Conservation (phyloP, 176 grass and related monocot genomes). For the Tillandsia leiboldiana region DNA sequence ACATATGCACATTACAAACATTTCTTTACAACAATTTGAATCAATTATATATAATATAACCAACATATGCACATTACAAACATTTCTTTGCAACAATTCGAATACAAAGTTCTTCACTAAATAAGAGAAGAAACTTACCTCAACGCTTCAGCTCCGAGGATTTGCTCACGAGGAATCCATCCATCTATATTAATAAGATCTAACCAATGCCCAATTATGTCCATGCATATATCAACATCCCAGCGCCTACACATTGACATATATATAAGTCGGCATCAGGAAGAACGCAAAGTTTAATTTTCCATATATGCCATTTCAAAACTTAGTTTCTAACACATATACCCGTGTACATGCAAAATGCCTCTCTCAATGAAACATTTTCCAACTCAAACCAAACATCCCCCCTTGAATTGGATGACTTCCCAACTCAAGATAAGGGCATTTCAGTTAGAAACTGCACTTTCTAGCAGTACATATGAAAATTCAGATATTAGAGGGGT, state of each 20-base stretch:
- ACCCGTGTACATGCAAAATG: too few species aligned
- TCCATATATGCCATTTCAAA: too few species aligned
- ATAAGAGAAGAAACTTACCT: constrained; percentile 39
- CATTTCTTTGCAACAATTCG: constrained; percentile 1
- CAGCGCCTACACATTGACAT: constrained; percentile 45
- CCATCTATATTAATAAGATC: constrained; percentile 93
- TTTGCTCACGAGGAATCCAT: constrained; percentile 98
- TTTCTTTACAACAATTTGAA: background rate
- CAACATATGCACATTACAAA: background rate
- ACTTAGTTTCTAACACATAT: too few species aligned
- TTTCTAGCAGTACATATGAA: too few species aligned
- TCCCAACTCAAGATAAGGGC: too few species aligned
- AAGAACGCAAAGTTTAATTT: background rate
- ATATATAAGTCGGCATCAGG: background rate
- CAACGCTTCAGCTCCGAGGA: constrained; percentile 91
- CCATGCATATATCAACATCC: constrained; percentile 96
- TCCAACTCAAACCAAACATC: too few species aligned
- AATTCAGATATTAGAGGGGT: too few species aligned
- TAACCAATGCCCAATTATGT: constrained; percentile 95
- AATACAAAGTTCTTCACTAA: constrained; percentile 1
- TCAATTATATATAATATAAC: too few species aligned
- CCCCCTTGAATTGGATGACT: too few species aligned
- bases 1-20: background rate
- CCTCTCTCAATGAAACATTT: too few species aligned
- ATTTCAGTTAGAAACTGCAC: too few species aligned